These are phyloP conservation scores for Fistulifera solaris DNA, from an alignment of 108 stramenopile species.

Conservation along the genomic window DNA sequence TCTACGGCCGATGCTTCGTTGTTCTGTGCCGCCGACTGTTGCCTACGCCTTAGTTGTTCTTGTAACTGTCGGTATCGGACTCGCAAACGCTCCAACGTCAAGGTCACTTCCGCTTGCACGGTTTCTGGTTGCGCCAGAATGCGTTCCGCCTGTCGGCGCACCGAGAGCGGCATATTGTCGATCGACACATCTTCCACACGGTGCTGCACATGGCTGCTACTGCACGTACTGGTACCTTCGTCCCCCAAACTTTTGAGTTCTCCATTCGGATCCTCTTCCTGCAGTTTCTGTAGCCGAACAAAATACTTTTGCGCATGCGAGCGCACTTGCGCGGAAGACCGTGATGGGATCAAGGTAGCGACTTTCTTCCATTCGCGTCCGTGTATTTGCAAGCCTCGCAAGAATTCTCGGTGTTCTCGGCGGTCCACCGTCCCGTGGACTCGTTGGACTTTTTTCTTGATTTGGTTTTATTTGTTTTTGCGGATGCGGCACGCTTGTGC, in stretches of 20 bases:
- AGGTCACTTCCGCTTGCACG: conserved; percentile 49
- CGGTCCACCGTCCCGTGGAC: conserved; percentile 80
- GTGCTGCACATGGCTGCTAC: neutral
- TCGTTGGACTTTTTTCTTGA: neutral
- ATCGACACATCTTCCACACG: conserved; percentile 4
- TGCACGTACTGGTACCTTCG: neutral
- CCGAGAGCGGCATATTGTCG: conserved; percentile 10
- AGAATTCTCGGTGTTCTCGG: conserved; percentile 81
- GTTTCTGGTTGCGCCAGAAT: conserved; percentile 47
- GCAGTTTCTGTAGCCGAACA: conserved; percentile 46
- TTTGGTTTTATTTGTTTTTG: neutral
- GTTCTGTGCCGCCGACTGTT: conserved; percentile 3
- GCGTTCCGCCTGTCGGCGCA: conserved; percentile 31
- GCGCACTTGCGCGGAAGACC: conserved; percentile 92
- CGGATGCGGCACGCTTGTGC: no score
- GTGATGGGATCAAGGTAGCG: conserved; percentile 72
- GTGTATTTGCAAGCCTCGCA: conserved; percentile 73
- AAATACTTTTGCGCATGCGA: conserved; percentile 99
- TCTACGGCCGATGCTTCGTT: neutral
- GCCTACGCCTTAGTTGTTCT: conserved; percentile 11
- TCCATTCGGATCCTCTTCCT: neutral
- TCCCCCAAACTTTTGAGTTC: conserved; percentile 1
- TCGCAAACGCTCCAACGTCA: conserved; percentile 42
- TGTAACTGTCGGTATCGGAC: conserved; percentile 53
- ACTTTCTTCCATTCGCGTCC: conserved; percentile 93